Evolutionary conservation across 2,329 filamentous ascomycete genomes (phyloP), one percentile per base, ranked within the genome.

Genomic region (Venturia nashicola): DNA sequence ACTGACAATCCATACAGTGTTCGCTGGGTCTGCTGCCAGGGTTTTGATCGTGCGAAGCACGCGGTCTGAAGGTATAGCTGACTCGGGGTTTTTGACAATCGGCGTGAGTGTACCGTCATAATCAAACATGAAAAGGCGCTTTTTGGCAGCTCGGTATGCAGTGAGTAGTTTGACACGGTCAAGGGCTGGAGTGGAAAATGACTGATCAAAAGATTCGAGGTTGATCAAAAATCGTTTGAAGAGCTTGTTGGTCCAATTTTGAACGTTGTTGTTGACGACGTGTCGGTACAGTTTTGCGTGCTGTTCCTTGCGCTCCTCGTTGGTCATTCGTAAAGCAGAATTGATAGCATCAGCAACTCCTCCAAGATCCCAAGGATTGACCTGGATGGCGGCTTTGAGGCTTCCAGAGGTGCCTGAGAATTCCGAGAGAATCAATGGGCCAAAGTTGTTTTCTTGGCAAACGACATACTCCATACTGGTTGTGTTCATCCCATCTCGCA

Each of bases 1-100:
- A 62, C 90, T 96, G 71, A 99, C 97, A 72, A 99, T 96, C 94
- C 94, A 99, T n/a, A 99, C 91, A 1, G 86, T 83, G 71, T 97
- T 99, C 64, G 81, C 81, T 18, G 88, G 85, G 72, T 97, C 91
- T 0, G 88, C 82, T 0, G 92, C 89, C 51, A 99, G 81, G 12
- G 83, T 82, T 73, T 88, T 90, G 65, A 99, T 80, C 0, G 88
- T 92, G 39, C 86, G 84, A 60, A 96, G 86, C 27, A 97, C 84
- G 27, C 87, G 85, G 69, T 91, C 87, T 0, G 92, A 93, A 0
- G 94, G 94, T 46, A 97, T 86, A 3, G 94, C 94, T 5, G 91
- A 87, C 68, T 88, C 87, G 1, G 94, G 94, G 71, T 97, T 91
- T 69, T 89, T 88, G 64, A 97, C 94, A 70, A 99, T 97, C 0